Base-by-base conservation (phyloP, 257 asterid genomes). In the Solanum pinnatisectum region DNA sequence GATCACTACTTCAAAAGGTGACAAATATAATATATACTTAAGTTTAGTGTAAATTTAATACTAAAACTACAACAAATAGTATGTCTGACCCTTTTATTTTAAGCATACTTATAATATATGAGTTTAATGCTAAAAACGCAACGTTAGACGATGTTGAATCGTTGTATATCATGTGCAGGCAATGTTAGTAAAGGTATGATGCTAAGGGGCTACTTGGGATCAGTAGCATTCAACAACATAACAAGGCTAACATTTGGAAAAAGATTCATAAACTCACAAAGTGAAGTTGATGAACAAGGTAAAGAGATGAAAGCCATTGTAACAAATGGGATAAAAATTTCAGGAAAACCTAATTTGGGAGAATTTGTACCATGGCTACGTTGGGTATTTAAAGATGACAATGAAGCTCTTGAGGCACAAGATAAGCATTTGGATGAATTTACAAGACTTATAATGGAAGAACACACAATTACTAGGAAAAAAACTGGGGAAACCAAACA, bases 171-270 rank as follows among this genome's bases (percentile, higher is more conserved):
- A 0, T 3, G 37, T 33, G 88, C 92, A 94, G 98, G 92, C 37
- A 91, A 91, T 20, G 72, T 74, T 90, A 97, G 96, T 23, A 92
- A 94, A 88, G 87, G 90, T 60, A 18, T 93, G 90, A 89, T 91
- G 88, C 36, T 95, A 87, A 95, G 98, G 22, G 92, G 94, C 1
- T 91, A 94, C 88, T 68, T 96, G 89, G 94, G 96, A 11, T 74
- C 92, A 90, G 96, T 96, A 91, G 92, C 99, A 23, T 96, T 95
- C 89, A 92, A 95, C 88, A 98, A 96, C 91, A 96, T 96, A 86
- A 96, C 99, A 71, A 91, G 98, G 78, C 73, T 96, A 86, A 88
- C 95, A 20, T 95, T 96, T 83, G 99, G 99, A 60, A 96, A 96
- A 89, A 90, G 95, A 79, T 95, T 95, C 90, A 90, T 96, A 92